Base-by-base conservation (phyloP, 768 basidiomycete genomes). In the Tulasnella sp. region DNA sequence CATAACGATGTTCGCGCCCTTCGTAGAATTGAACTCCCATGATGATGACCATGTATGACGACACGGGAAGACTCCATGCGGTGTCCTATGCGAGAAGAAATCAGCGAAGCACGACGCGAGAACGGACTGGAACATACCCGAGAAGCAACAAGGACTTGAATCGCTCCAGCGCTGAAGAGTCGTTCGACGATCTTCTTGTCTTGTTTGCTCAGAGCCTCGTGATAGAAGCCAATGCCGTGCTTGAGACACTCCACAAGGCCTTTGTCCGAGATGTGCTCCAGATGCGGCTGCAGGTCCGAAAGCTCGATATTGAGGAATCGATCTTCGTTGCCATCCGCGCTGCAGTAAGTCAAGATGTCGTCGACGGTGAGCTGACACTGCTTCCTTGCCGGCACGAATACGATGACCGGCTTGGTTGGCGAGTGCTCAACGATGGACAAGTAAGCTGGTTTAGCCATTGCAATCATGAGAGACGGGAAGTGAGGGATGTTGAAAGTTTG, bases 11-110 rank as follows among this genome's bases (percentile, higher is more conserved):
- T 77, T 99, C 97, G 80, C 94, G 92, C 78, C 96, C 96, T 79
- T 98, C 95, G 76, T 91, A 98, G 73, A 81, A 90, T 78, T 99
- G 97, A 0, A 98, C 95, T n/a, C 96, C 96, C 95, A 98, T 98
- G 76, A 99, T 94, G 79, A 99, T 89, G 52, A 98, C 95, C 94
- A 98, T 97, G 80, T 97, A 95, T 73, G 92, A 89, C 0, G 94
- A 88, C 19, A 97, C 88, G 0, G 97, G 95, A 7, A 99, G 83
- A 77, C 89, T 94, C 97, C 97, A 99, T 0, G 95, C 93, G 0
- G 92, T 94, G 76, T 98, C 97, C 92, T 95, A 71, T 7, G 63
- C 22, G 5, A 44, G 35, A 41, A 17, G 67, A 0, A 75, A 0
- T 29, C 69, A 34, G 5, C 35, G 37, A n/a, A 14, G 36, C 66